Conservation (phyloP, 352 stramenopile species). For the Blastocystis sp. region DNA sequence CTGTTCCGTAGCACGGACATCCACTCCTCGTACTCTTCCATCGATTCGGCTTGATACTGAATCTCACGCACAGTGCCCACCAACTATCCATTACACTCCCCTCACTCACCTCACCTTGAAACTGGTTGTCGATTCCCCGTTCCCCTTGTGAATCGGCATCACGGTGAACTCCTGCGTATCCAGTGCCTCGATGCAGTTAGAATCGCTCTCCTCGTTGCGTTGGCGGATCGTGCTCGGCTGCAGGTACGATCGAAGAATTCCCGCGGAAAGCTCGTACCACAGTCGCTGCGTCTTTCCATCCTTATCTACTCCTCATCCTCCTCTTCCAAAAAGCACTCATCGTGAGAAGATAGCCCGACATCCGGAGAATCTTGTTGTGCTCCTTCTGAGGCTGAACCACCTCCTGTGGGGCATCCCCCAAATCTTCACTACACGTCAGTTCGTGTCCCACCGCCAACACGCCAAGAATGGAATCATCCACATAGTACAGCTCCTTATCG, state of each 20-base stretch:
- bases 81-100: conserved; percentile 3
- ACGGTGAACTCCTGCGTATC: conserved; percentile 51
- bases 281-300: conserved; percentile 44
- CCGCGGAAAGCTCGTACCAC: conserved; percentile 43
- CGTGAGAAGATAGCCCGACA: conserved; percentile 51
- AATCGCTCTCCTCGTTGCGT: conserved; percentile 2
- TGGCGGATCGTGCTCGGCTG: background rate
- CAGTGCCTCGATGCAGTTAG: conserved; percentile 12
- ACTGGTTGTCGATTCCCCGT: background rate
- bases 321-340: conserved; percentile 5
- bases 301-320: conserved; percentile 19
- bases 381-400: conserved; percentile 7
- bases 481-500: conserved; percentile 36
- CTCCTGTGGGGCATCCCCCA: background rate
- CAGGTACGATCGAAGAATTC: conserved; percentile 30
- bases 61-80: conserved; percentile 40
- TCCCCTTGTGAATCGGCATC: conserved; percentile 8
- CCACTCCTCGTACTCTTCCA: conserved; percentile 54
- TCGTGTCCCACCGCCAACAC: background rate
- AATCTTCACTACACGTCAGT: background rate
- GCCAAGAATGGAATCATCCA: conserved; percentile 25
- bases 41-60: conserved; percentile 43
- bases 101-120: background rate
- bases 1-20: conserved; percentile 44
- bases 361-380: conserved; percentile 53